Evolutionary conservation across 116 monocot species (phyloP).

Genomic region (Posidonia oceanica): DNA sequence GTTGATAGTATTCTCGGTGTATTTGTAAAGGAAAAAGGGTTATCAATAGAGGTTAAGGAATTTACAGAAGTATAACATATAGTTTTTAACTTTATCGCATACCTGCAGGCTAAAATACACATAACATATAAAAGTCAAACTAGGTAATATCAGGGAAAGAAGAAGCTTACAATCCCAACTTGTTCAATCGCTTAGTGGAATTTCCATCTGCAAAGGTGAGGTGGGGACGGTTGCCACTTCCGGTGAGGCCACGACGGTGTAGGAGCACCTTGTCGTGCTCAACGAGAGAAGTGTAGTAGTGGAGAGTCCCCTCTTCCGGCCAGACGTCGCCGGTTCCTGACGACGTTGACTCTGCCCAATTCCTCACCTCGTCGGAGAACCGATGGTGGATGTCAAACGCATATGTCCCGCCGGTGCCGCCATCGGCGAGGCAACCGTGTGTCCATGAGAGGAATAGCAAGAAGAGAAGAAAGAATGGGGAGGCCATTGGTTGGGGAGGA

Average conservation of each 20-base stretch:
- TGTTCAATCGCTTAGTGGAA: conserved; percentile 31
- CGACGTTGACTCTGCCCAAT: conserved; percentile 35
- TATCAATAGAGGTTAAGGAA: too few species aligned
- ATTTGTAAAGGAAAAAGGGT: too few species aligned
- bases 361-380: conserved; percentile 55
- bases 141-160: too few species aligned
- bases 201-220: conserved; percentile 63
- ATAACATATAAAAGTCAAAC: too few species aligned
- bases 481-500: not conserved
- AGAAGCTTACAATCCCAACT: conserved; percentile 66
- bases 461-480: not conserved
- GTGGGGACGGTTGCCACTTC: conserved; percentile 3
- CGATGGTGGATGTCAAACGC: conserved; percentile 67
- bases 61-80: too few species aligned
- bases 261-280: conserved; percentile 32
- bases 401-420: conserved; percentile 4
- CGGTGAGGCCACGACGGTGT: conserved; percentile 9
- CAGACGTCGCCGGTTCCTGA: conserved; percentile 23
- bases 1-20: too few species aligned
- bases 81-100: too few species aligned
- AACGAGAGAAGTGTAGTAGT: conserved; percentile 59
- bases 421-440: not conserved
- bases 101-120: too few species aligned
- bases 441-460: not conserved
- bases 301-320: conserved; percentile 42